Conservation (phyloP, 306 rosid genomes). For the Trifolium pratense region DNA sequence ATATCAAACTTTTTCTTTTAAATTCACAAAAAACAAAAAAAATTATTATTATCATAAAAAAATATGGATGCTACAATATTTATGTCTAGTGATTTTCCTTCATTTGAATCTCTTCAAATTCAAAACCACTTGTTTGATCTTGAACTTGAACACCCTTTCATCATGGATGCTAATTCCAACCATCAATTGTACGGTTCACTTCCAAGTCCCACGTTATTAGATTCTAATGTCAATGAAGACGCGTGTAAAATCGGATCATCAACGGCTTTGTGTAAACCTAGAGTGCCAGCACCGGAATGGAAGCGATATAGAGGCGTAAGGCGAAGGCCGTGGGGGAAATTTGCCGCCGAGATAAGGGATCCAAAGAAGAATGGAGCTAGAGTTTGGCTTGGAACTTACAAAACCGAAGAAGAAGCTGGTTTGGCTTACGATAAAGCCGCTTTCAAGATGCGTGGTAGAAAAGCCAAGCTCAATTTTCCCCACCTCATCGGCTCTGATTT, state of each 20-base stretch:
- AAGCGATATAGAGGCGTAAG: background rate
- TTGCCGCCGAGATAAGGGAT: background rate
- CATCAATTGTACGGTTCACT: background rate
- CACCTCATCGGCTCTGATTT: background rate
- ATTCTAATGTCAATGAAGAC: background rate
- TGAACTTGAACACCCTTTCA: background rate
- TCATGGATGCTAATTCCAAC: background rate
- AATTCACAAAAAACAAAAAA: too few species aligned
- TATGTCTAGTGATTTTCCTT: background rate
- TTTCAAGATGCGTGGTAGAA: background rate
- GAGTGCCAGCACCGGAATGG: background rate
- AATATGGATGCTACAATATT: background rate
- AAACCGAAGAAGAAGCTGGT: background rate
- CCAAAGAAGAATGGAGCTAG: background rate
- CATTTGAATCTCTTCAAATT: background rate
- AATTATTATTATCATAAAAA: too few species aligned
- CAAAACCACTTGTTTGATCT: background rate
- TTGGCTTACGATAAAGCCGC: background rate
- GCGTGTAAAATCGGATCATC: background rate
- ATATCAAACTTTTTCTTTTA: too few species aligned
- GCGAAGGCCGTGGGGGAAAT: background rate
- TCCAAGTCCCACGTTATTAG: too few species aligned
- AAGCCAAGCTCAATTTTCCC: background rate
- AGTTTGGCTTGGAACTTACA: background rate
- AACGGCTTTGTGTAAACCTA: background rate